Conservation (phyloP, 225 moss, liverwort and hornwort genomes). For the Pseudoscleropodium purum region DNA sequence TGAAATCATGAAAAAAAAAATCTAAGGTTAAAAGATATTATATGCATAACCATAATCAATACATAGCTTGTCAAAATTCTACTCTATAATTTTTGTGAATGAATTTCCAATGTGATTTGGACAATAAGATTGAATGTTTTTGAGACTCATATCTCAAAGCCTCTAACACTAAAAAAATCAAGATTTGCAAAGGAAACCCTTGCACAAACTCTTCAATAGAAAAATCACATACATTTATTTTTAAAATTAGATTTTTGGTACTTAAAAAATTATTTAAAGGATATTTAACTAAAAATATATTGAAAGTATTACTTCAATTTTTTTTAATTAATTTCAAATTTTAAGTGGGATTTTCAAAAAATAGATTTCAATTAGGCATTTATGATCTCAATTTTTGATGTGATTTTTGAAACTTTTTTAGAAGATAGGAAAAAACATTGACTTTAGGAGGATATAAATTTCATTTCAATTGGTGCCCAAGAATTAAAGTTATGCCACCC, state of each 20-base stretch:
- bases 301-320: not conserved
- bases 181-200: too few species aligned
- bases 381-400: not conserved
- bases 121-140: not conserved
- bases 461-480: not conserved
- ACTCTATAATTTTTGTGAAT: too few species aligned
- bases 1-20: not conserved
- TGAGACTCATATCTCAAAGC: too few species aligned
- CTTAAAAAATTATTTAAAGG: too few species aligned
- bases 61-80: not conserved
- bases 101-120: not conserved
- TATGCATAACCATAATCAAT: not conserved
- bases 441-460: rapidly evolving
- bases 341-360: not conserved
- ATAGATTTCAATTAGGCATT: not conserved
- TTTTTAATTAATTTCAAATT: not conserved
- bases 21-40: not conserved
- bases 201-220: not conserved
- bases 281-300: too few species aligned
- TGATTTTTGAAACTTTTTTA: not conserved
- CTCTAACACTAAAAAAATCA: too few species aligned
- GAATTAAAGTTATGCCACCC: too few species aligned
- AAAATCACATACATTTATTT: not conserved
- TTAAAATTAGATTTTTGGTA: not conserved
- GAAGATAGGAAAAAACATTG: not conserved